phyloP scores from a whole-genome alignment of 805 yeast genomes.

The Ogataea glucozyma region DNA sequence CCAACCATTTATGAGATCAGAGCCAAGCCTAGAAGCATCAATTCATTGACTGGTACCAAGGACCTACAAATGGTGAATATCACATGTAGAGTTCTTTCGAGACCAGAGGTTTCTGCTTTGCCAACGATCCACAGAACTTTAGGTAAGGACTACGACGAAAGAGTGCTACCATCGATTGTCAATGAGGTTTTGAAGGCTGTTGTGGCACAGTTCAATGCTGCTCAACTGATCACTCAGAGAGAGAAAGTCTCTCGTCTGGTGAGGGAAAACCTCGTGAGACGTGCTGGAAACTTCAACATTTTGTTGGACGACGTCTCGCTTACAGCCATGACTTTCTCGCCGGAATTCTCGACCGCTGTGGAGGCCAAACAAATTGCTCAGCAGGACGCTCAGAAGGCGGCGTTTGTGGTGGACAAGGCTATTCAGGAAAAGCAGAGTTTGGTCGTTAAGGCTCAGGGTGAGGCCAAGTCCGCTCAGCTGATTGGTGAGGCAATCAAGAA shows the following conservation, averaged over 20 bases:
- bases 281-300: slow-evolving; percentile 89
- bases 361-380: slow-evolving; percentile 99
- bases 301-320: slow-evolving; percentile 92
- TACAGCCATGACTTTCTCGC: slow-evolving; percentile 95
- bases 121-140: slow-evolving; percentile 89
- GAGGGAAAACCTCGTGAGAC: slow-evolving; percentile 84
- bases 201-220: slow-evolving; percentile 97
- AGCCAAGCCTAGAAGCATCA: slow-evolving; percentile 95
- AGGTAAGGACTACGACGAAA: slow-evolving; percentile 94
- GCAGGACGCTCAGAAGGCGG: slow-evolving; percentile 99
- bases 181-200: slow-evolving; percentile 96
- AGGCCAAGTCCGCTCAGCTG: slow-evolving; percentile 95
- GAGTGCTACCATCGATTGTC: slow-evolving; percentile 96
- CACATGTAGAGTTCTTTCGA: slow-evolving; percentile 95
- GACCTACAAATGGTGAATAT: slow-evolving; percentile 99
- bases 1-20: slow-evolving; percentile 93
- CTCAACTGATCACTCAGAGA: slow-evolving; percentile 98
- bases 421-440: slow-evolving; percentile 96
- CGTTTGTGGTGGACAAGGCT: slow-evolving; percentile 94
- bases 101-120: slow-evolving; percentile 77
- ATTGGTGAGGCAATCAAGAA: slow-evolving; percentile 99
- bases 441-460: slow-evolving; percentile 97
- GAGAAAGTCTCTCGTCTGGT: slow-evolving; percentile 91
- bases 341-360: slow-evolving; percentile 96
- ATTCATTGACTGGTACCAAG: slow-evolving; percentile 96